A percentile compares a stretch with the other conserved stretches of the same genome.
Conservation (phyloP, 2,329 filamentous ascomycete genomes). For the Phialophora macrospora region DNA sequence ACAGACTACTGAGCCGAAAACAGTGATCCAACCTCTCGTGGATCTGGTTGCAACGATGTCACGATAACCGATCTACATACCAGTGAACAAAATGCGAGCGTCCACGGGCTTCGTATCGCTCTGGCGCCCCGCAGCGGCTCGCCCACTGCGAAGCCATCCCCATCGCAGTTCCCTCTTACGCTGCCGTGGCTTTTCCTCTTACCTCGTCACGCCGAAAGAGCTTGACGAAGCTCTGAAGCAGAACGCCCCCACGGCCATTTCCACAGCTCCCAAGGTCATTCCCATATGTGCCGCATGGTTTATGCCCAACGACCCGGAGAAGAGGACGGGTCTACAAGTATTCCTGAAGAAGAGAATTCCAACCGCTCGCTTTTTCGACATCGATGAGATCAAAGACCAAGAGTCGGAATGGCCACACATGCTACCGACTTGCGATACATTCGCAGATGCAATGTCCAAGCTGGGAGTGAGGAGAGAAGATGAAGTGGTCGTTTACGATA, state of each 20-base stretch:
- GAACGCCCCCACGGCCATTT: slow-evolving; percentile 78
- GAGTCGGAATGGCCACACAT: slow-evolving; percentile 93
- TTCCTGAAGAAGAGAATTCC: slow-evolving; percentile 86
- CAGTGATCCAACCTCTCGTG: background rate
- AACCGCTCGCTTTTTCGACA: slow-evolving; percentile 90
- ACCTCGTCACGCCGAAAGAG: slow-evolving; percentile 83
- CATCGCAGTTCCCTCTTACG: slow-evolving; percentile 42
- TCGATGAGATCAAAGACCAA: slow-evolving; percentile 88
- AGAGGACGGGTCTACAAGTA: slow-evolving; percentile 76
- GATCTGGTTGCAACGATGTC: slow-evolving; percentile 10
- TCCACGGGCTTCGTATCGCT: slow-evolving; percentile 7
- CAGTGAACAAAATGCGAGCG: slow-evolving; percentile 15
- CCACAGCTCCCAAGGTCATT: slow-evolving; percentile 80
- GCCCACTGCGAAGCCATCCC: slow-evolving; percentile 37
- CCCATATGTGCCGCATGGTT: slow-evolving; percentile 96
- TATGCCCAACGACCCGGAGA: slow-evolving; percentile 80
- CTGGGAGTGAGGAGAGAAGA: slow-evolving; percentile 88
- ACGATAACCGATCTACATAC: slow-evolving; percentile 10
- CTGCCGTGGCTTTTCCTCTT: slow-evolving; percentile 68
- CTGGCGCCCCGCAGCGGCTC: slow-evolving; percentile 23
- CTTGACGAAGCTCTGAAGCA: slow-evolving; percentile 79
- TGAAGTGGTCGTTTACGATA: slow-evolving; percentile 91
- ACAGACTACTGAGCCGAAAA: slow-evolving; percentile 1
- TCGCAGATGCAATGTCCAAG: slow-evolving; percentile 85
- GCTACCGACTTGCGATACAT: slow-evolving; percentile 80